Evolutionary conservation across 2,329 filamentous ascomycete species (phyloP).

Genomic region (Aspergillus thermomutatus): DNA sequence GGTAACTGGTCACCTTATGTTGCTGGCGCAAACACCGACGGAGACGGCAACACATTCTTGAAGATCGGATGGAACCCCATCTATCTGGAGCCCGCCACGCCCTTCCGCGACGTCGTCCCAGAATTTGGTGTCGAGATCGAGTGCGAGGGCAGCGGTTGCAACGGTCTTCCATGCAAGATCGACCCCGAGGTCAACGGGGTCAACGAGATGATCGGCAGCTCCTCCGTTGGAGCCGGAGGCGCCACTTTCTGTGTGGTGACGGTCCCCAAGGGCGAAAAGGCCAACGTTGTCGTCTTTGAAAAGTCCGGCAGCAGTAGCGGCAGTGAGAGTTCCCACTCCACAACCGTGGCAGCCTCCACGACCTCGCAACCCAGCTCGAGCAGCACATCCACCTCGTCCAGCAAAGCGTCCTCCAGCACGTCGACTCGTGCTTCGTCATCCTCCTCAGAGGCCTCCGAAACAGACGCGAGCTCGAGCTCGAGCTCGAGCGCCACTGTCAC

Average conservation of each 20-base stretch:
- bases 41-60: slow-evolving; percentile 64
- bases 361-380: slow-evolving; percentile 12
- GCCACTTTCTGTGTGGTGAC: slow-evolving; percentile 74
- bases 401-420: neutral
- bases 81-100: slow-evolving; percentile 55
- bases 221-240: slow-evolving; percentile 62
- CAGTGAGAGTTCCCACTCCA: slow-evolving; percentile 10
- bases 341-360: neutral
- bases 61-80: slow-evolving; percentile 78
- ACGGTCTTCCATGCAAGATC: slow-evolving; percentile 71
- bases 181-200: slow-evolving; percentile 56
- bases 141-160: slow-evolving; percentile 64
- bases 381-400: slow-evolving; percentile 7
- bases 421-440: neutral
- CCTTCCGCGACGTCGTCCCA: slow-evolving; percentile 56
- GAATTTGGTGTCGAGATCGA: slow-evolving; percentile 67
- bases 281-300: slow-evolving; percentile 64
- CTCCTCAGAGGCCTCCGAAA: neutral
- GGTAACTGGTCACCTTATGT: slow-evolving; percentile 79
- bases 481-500: neutral
- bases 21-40: slow-evolving; percentile 68
- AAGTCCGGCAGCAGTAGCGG: slow-evolving; percentile 22
- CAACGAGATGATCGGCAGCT: slow-evolving; percentile 58
- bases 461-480: neutral
- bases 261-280: slow-evolving; percentile 62